Percentiles rank a stretch among this genome's conserved stretches.
These are phyloP conservation scores for Crinitomyces ghanaensis DNA, from an alignment of 805 yeast genomes.

Conservation along the genomic window DNA sequence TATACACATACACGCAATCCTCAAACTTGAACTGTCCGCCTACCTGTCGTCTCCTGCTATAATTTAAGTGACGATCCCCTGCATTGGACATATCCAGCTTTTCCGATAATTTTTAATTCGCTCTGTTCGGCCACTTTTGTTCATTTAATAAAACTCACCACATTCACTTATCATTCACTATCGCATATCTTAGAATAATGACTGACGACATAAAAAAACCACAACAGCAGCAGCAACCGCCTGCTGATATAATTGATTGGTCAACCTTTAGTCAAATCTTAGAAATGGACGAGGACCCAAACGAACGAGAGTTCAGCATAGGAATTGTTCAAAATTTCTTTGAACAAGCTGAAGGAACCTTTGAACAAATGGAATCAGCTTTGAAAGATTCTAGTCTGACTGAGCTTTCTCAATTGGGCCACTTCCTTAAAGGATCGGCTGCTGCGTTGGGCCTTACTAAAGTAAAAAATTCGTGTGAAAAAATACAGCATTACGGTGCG, in stretches of 20 bases:
- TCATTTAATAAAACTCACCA: no score
- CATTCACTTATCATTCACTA: no score
- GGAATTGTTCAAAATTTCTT: conserved; percentile 72
- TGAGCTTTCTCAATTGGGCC: conserved; percentile 68
- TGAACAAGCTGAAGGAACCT: conserved; percentile 79
- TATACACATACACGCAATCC: no score
- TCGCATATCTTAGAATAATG: no score
- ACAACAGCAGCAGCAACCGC: no score
- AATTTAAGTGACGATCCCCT: no score
- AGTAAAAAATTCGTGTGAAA: conserved; percentile 80
- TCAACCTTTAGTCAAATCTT: conserved; percentile 74
- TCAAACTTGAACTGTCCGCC: no score
- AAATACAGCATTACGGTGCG: conserved; percentile 83
- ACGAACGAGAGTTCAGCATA: conserved; percentile 65
- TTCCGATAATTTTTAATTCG: no score
- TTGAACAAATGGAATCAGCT: conserved; percentile 55
- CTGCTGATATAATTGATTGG: conserved; percentile 79
- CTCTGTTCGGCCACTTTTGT: no score
- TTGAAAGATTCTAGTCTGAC: conserved; percentile 35
- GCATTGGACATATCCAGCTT: no score
- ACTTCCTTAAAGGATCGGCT: conserved; percentile 89
- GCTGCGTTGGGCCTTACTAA: conserved; percentile 81
- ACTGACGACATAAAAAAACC: no score
- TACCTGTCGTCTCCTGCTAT: no score
- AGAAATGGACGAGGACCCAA: conserved; percentile 91